Conservation (phyloP, 31 red algal genomes). For the Pterothamnion heteromorphum region DNA sequence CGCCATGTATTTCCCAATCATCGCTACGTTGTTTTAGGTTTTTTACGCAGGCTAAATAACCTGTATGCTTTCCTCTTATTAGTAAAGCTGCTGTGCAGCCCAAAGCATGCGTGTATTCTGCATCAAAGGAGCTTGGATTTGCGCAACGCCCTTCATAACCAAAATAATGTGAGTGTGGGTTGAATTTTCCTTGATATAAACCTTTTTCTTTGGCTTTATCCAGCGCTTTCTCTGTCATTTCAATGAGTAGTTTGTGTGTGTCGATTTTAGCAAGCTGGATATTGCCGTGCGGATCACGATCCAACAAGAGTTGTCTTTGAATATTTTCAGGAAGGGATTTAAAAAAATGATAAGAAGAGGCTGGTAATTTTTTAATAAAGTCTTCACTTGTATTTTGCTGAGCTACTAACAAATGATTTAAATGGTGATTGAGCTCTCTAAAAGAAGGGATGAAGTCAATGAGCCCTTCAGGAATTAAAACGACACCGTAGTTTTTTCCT, state of each 20-base stretch:
- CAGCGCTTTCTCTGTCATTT: constrained; percentile 71
- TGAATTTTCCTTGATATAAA: constrained; percentile 67
- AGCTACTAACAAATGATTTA: constrained; percentile 86
- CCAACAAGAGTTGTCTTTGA: constrained; percentile 84
- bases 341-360: constrained; percentile 59
- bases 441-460: constrained; percentile 99
- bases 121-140: constrained; percentile 92
- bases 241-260: constrained; percentile 83
- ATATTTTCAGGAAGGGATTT: constrained; percentile 61
- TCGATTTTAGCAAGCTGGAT: constrained; percentile 97
- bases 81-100: constrained; percentile 82
- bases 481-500: constrained; percentile 88
- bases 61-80: constrained; percentile 65
- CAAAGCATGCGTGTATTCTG: constrained; percentile 89
- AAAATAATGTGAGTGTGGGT: constrained; percentile 76
- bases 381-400: constrained; percentile 27
- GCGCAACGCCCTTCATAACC: constrained; percentile 95
- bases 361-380: constrained; percentile 45
- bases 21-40: constrained; percentile 73
- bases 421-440: constrained; percentile 67
- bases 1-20: constrained; percentile 80
- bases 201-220: constrained; percentile 66
- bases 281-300: constrained; percentile 98
- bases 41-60: constrained; percentile 78
- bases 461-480: constrained; percentile 90